These are phyloP conservation scores for Asclepias syriaca DNA, from an alignment of 257 asterid species.

Conservation along the genomic window DNA sequence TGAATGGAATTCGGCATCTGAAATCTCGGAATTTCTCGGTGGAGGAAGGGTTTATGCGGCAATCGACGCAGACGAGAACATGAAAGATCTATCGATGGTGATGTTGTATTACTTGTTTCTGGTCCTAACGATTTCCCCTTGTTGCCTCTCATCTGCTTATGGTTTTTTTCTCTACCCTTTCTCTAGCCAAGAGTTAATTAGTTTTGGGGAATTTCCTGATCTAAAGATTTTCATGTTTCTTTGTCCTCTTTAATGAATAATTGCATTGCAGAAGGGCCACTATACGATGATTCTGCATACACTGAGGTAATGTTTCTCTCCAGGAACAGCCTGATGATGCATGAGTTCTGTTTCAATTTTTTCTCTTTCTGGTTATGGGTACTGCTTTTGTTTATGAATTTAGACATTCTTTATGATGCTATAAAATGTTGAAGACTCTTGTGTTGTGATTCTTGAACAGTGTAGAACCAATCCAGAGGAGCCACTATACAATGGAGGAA, in stretches of 20 bases:
- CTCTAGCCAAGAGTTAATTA: too few relatives aligned
- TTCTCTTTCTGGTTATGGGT: background rate
- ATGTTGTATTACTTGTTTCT: background rate
- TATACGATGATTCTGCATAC: constrained; percentile 33
- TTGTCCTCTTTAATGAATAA: background rate
- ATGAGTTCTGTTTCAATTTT: background rate
- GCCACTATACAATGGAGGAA: constrained; percentile 68
- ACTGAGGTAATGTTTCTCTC: constrained; percentile 18
- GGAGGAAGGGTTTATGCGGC: background rate
- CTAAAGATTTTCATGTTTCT: background rate
- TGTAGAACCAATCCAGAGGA: constrained; percentile 53
- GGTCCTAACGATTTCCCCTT: background rate
- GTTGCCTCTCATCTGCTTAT: background rate
- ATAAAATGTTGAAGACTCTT: background rate
- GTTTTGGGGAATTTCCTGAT: background rate
- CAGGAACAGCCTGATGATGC: background rate
- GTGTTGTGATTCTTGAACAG: constrained; percentile 24
- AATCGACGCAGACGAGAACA: background rate
- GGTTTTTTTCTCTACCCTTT: background rate
- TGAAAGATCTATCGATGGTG: background rate
- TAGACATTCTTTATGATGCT: background rate
- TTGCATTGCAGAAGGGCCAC: constrained; percentile 19
- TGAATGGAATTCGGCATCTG: background rate
- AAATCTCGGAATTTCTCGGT: background rate
- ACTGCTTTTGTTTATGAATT: too few relatives aligned